A percentile compares a stretch with the other conserved stretches of the same genome.
phyloP scores from a whole-genome alignment of 2,329 filamentous ascomycete genomes.

The Pezicula neosporulosa region DNA sequence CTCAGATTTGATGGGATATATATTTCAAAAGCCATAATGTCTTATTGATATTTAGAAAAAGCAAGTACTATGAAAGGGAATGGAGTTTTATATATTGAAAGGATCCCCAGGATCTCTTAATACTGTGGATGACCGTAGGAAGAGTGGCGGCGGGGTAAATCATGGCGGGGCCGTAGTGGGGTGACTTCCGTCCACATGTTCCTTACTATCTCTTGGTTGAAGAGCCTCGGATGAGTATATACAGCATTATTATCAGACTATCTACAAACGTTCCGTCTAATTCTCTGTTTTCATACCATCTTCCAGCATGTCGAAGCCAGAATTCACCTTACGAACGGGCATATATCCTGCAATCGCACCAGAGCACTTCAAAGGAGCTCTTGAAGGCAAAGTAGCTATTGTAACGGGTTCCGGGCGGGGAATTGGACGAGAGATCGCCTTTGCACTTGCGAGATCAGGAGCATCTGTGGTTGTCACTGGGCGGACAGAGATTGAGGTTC shows the following conservation, averaged over 20 bases:
- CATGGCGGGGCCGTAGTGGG: no score
- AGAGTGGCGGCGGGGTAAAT: no score
- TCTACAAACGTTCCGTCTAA: neutral
- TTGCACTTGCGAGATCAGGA: constrained; percentile 13
- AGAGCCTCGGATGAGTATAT: neutral
- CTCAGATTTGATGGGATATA: constrained; percentile 20
- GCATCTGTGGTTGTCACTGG: constrained; percentile 12
- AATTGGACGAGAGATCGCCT: constrained; percentile 12
- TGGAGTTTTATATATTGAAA: neutral
- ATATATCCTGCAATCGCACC: constrained; percentile 15
- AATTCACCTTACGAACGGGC: constrained; percentile 10
- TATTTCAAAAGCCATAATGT: constrained; percentile 17
- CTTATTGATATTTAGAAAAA: neutral
- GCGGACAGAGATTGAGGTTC: constrained; percentile 10
- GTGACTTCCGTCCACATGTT: no score
- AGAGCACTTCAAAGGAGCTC: constrained; percentile 5
- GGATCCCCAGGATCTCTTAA: neutral
- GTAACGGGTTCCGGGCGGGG: constrained; percentile 15
- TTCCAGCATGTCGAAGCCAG: constrained; percentile 9
- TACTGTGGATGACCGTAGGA: no score
- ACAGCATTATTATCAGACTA: neutral
- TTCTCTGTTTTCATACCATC: no score
- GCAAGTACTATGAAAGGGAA: neutral
- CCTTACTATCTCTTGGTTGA: no score
- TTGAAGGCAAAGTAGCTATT: constrained; percentile 13